phyloP scores from a whole-genome alignment of 805 yeast species.

The Cyberlindnera mycetangii region DNA sequence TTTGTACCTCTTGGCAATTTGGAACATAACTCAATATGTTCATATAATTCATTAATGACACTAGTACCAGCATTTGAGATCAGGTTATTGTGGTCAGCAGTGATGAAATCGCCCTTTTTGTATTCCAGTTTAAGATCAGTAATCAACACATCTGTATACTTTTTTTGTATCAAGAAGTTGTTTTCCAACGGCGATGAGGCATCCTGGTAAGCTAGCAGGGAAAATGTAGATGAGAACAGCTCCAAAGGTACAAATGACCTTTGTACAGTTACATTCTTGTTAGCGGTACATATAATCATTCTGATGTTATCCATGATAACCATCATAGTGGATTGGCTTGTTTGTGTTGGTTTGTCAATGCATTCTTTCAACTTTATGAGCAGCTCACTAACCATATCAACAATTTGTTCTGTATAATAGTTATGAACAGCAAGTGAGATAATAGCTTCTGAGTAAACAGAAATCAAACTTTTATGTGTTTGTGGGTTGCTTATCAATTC shows the following conservation, averaged over 20 bases:
- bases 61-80: constrained; percentile 21
- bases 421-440: constrained; percentile 72
- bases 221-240: constrained; percentile 24
- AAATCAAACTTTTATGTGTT: constrained; percentile 30
- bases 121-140: constrained; percentile 23
- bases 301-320: constrained; percentile 19
- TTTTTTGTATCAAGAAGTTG: constrained; percentile 14
- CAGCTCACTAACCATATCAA: constrained; percentile 75
- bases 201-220: constrained; percentile 11
- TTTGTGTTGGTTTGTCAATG: not conserved
- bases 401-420: constrained; percentile 82
- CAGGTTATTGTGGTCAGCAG: constrained; percentile 20
- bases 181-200: constrained; percentile 2
- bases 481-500: constrained; percentile 26
- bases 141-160: constrained; percentile 19
- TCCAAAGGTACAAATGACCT: constrained; percentile 25
- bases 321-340: constrained; percentile 5
- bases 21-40: constrained; percentile 19
- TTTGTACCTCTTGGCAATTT: constrained; percentile 4
- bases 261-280: constrained; percentile 22
- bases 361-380: constrained; percentile 38
- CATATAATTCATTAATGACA: constrained; percentile 23
- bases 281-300: constrained; percentile 17
- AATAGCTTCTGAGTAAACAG: constrained; percentile 54
- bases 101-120: constrained; percentile 12